Evolutionary conservation across 2,329 filamentous ascomycete species (phyloP).

Genomic region (Microcera coccophila): DNA sequence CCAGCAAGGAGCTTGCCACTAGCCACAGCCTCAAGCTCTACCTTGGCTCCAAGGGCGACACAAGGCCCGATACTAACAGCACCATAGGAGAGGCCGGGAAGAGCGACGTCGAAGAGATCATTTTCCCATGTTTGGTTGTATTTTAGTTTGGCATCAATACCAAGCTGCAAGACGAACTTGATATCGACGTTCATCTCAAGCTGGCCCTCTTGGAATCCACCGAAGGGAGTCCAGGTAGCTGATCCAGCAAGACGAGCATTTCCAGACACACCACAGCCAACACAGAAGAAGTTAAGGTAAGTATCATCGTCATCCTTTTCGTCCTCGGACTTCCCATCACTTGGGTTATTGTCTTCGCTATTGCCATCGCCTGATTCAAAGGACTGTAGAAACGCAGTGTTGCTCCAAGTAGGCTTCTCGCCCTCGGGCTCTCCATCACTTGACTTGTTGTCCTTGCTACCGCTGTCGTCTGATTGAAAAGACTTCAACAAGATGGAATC

Average conservation of each 20-base stretch:
- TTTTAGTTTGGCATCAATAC: slow-evolving; percentile 27
- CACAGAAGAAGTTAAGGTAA: slow-evolving; percentile 30
- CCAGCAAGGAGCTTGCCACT: slow-evolving; percentile 27
- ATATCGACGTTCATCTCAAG: slow-evolving; percentile 24
- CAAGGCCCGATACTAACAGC: slow-evolving; percentile 25
- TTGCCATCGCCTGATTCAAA: no score
- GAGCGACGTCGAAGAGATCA: slow-evolving; percentile 21
- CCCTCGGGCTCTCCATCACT: not conserved
- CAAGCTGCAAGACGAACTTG: slow-evolving; percentile 26
- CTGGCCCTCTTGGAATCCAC: slow-evolving; percentile 24
- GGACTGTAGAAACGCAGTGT: slow-evolving; percentile 27
- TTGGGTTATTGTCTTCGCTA: no score
- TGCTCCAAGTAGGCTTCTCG: slow-evolving; percentile 25
- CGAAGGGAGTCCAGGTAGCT: slow-evolving; percentile 22
- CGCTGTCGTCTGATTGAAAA: no score
- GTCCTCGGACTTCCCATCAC: not conserved
- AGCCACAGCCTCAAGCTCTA: slow-evolving; percentile 21
- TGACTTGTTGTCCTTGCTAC: no score
- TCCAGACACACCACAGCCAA: slow-evolving; percentile 29
- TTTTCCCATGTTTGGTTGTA: slow-evolving; percentile 17
- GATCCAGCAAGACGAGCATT: slow-evolving; percentile 24
- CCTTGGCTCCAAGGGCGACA: slow-evolving; percentile 20
- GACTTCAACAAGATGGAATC: slow-evolving; percentile 28
- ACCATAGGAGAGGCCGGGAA: slow-evolving; percentile 25
- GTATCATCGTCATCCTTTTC: slow-evolving; percentile 7